Base-by-base conservation (phyloP, 1,284 basidiomycete genomes). In the Athelia sp. region DNA sequence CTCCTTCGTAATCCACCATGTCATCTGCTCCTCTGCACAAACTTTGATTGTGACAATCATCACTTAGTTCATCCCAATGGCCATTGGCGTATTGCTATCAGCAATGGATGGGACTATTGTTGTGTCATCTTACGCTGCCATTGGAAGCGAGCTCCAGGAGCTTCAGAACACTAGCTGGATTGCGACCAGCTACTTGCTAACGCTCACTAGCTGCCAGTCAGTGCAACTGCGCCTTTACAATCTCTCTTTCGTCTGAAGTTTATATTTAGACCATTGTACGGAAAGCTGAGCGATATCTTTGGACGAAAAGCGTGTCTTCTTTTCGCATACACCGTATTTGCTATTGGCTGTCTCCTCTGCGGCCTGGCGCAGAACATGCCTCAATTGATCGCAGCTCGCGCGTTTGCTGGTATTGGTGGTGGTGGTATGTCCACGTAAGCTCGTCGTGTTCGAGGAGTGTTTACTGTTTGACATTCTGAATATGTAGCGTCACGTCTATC, bases 161-260 rank as follows among this genome's bases (percentile, higher is more conserved):
- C 70, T 84, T 2, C 79, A 83, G 54, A 81, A 75, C 53, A 81
- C 79, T 0, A 82, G 80, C 55, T 84, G 81, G 81, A 78, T 84
- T 26, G 78, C 80, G 2, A 84, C 81, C 0, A 74, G 76, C 0
- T 84, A 84, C 56, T 73, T 84, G 68, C 62, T 84, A 38, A 81
- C 81, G 0, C 60, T 78, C 38, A 79, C 81, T 0, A 78, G 74
- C 52, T 81, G 83, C 54, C 81, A 83, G 81, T 82, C 49, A 48
- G 80, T 68, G 26, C 23, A 42, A 29, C 34, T 36, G 22, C 15
- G 17, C 18, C 15, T n/a, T n/a, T 31, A 34, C n/a, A 14, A 31
- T 47, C 9, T 36, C 17, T 17, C 4, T 17, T 17, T 40, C 4
- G 9, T n/a, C 4, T 40, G 8, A 17, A 40, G n/a, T n/a, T n/a